Percentiles rank a stretch among this genome's conserved stretches.
Evolutionary conservation across 345 rosid genomes (phyloP).

Genomic region (Boechera divaricarpa): DNA sequence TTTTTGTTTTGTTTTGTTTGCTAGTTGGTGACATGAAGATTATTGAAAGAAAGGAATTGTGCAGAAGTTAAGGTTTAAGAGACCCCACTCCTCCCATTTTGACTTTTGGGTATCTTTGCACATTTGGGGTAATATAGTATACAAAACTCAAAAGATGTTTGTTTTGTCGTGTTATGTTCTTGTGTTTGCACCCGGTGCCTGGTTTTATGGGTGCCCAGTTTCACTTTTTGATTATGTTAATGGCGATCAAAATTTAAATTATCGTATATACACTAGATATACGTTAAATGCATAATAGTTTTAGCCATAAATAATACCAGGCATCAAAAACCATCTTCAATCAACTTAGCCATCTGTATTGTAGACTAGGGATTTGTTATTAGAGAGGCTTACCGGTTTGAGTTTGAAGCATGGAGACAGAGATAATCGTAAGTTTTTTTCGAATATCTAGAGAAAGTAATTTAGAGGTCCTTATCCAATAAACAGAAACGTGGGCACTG

Average conservation of each 20-base stretch:
- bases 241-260: no score
- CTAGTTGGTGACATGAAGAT: slow-evolving; percentile 30
- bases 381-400: slow-evolving; percentile 22
- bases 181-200: not conserved
- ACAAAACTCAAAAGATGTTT: slow-evolving; percentile 36
- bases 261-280: no score
- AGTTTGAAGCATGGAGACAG: slow-evolving; percentile 24
- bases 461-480: slow-evolving; percentile 37
- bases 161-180: slow-evolving; percentile 9
- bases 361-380: not conserved
- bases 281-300: no score
- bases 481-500: slow-evolving; percentile 46
- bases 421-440: slow-evolving; percentile 3
- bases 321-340: no score
- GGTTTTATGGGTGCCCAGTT: no score
- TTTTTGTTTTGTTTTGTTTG: not conserved
- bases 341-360: no score
- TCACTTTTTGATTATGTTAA: no score
- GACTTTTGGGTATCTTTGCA: slow-evolving; percentile 14
- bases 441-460: slow-evolving; percentile 10
- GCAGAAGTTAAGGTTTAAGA: slow-evolving; percentile 28
- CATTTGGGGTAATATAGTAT: slow-evolving; percentile 18
- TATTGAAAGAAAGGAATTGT: slow-evolving; percentile 28
- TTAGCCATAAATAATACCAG: no score
- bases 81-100: slow-evolving; percentile 21